These are phyloP conservation scores for Fremontodendron californicum DNA, from an alignment of 345 rosid species.

Conservation along the genomic window DNA sequence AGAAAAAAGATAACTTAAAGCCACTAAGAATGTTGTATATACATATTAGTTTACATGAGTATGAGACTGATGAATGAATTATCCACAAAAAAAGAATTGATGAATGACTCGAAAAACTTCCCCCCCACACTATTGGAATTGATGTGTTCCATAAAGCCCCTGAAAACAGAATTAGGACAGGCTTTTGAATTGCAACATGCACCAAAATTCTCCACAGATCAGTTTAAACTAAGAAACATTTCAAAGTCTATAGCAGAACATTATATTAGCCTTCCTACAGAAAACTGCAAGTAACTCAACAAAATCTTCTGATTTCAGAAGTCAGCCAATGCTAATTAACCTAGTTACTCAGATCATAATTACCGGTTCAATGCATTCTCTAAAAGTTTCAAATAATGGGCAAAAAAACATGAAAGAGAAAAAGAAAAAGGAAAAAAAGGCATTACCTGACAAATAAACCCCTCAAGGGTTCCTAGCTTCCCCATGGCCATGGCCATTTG, in stretches of 20 bases:
- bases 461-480: constrained; percentile 89
- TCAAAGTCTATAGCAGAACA: not conserved
- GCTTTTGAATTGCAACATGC: not conserved
- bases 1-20: not conserved
- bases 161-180: not conserved
- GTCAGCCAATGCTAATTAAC: not conserved
- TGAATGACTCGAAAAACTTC: too few relatives aligned
- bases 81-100: too few relatives aligned
- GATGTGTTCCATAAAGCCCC: too few relatives aligned
- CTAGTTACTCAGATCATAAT: not conserved
- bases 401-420: not conserved
- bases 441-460: constrained; percentile 87
- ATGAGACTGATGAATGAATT: not conserved
- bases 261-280: not conserved
- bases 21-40: not conserved
- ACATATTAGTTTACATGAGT: not conserved
- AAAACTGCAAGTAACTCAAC: not conserved
- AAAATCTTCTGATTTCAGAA: not conserved
- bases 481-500: constrained; percentile 99
- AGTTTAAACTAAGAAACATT: not conserved
- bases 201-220: not conserved
- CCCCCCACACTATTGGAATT: too few relatives aligned
- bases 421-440: not conserved
- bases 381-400: not conserved
- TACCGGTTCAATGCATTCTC: not conserved